These are phyloP conservation scores for Pharnaceum exiguum DNA, from an alignment of 148 eudicot species.

Conservation along the genomic window DNA sequence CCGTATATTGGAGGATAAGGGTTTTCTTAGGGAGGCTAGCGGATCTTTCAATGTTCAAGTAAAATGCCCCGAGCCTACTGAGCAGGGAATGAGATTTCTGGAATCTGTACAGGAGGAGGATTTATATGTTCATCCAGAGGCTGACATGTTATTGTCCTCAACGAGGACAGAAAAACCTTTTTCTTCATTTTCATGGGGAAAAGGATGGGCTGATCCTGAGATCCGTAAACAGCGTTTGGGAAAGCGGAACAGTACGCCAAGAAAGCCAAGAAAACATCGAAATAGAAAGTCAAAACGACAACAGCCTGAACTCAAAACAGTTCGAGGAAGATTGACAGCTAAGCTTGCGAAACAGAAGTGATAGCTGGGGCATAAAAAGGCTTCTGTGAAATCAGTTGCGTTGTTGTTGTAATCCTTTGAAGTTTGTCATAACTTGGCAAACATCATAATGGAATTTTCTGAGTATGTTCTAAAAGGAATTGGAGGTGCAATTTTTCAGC, in stretches of 20 bases:
- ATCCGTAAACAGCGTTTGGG: constrained; percentile 60
- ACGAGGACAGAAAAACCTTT: constrained; percentile 20
- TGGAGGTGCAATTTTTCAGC: too few relatives aligned
- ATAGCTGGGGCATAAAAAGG: too few relatives aligned
- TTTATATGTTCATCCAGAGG: constrained; percentile 59
- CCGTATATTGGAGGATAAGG: constrained; percentile 71
- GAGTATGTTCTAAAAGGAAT: too few relatives aligned
- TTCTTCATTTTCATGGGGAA: constrained; percentile 70
- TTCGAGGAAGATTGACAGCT: constrained; percentile 58
- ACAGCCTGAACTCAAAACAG: constrained; percentile 31
- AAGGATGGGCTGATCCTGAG: constrained; percentile 95
- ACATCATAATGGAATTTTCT: too few relatives aligned
- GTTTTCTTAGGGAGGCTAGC: constrained; percentile 55
- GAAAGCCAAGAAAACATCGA: constrained; percentile 32
- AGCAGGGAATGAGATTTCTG: constrained; percentile 46
- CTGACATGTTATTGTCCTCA: constrained; percentile 64
- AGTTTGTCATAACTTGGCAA: too few relatives aligned
- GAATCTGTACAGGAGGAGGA: constrained; percentile 29
- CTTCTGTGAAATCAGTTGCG: too few relatives aligned
- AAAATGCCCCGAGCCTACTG: constrained; percentile 57
- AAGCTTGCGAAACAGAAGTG: constrained; percentile 47
- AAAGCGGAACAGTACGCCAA: constrained; percentile 16
- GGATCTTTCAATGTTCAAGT: constrained; percentile 48
- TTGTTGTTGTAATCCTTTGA: too few relatives aligned
- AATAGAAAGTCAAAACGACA: constrained; percentile 25